Base-by-base conservation (phyloP, 2,329 filamentous ascomycete species). In the Triangularia verruculosa region DNA sequence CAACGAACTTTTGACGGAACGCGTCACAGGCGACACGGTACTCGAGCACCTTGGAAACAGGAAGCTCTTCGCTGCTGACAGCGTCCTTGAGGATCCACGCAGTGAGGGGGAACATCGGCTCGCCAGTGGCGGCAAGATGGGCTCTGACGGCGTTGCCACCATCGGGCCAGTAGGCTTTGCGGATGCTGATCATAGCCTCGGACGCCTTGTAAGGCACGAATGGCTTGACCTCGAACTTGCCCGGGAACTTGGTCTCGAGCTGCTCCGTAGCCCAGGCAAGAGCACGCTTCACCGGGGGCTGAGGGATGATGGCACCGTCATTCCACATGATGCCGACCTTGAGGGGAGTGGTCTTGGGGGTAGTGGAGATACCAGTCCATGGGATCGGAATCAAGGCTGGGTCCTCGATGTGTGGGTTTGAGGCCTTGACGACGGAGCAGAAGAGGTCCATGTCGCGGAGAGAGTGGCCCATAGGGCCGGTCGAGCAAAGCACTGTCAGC, bases 101-200 rank as follows among this genome's bases (percentile, higher is more conserved):
- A 7, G 76, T 82, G 1, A 83, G 72, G 0, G 77, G 72, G 11
- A 77, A 76, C n/a, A 77, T 66, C 0, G 82, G 81, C 66, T 84
- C 82, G 8, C 77, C 78, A 0, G 77, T 72, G 9, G 72, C 66
- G 0, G 66, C 66, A 28, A 83, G 72, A 17, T 73, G 68, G 1
- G 70, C 70, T 59, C 72, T 73, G 57, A 75, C 66, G 30, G 66
- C 61, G 47, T 64, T 66, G 2, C 74, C 79, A 13, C 77, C 78
- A 25, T 82, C 80, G 0, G 81, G 81, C 70, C 78, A 83, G 72
- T 83, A 83, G 12, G 80, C 76, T 3, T 66, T 66, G 56, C 73
- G 66, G 66, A 80, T 77, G 68, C 68, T 72, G 0, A 47, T 32
- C 65, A 70, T 73, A 0, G 73, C 74, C 17, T 77, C 67, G 24